Conservation (phyloP, 176 grass and related monocot genomes). For the Luzula sylvatica region DNA sequence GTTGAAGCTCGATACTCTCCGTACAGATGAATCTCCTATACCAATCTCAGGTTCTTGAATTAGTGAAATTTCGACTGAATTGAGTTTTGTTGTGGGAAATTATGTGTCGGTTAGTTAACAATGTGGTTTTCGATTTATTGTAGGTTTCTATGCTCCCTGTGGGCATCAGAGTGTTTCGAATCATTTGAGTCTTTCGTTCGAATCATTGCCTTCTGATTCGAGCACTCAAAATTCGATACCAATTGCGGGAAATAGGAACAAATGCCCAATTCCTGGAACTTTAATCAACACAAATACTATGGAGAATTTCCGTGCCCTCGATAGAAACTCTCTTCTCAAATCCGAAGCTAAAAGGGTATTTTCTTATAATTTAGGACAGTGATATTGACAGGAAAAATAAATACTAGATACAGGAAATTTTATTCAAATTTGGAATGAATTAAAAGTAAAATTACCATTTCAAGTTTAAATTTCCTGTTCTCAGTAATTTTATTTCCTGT, state of each 20-base stretch:
- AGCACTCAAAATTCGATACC: neutral
- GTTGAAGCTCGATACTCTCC: conserved; percentile 77
- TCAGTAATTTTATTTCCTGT: too few species aligned
- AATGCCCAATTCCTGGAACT: conserved; percentile 62
- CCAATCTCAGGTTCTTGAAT: conserved; percentile 37
- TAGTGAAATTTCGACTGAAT: neutral
- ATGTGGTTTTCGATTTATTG: conserved; percentile 1
- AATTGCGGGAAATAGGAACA: conserved; percentile 30
- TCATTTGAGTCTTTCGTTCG: conserved; percentile 26
- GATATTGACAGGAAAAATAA: too few species aligned
- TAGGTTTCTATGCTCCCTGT: conserved; percentile 64
- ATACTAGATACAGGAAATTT: too few species aligned
- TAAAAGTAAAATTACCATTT: too few species aligned
- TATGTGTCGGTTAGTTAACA: neutral
- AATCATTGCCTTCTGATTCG: conserved; percentile 36
- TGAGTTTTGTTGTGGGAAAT: neutral
- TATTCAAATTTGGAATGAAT: too few species aligned
- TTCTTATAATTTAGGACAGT: neutral
- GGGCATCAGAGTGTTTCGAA: conserved; percentile 19
- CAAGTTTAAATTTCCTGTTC: too few species aligned
- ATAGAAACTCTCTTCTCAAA: conserved; percentile 35
- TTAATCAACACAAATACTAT: conserved; percentile 87
- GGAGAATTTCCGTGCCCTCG: conserved; percentile 45
- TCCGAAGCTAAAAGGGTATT: conserved; percentile 62
- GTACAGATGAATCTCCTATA: conserved; percentile 62